Evolutionary conservation across 1,139 yeast genomes (phyloP).

Genomic region (Geotrichum bryndzae): DNA sequence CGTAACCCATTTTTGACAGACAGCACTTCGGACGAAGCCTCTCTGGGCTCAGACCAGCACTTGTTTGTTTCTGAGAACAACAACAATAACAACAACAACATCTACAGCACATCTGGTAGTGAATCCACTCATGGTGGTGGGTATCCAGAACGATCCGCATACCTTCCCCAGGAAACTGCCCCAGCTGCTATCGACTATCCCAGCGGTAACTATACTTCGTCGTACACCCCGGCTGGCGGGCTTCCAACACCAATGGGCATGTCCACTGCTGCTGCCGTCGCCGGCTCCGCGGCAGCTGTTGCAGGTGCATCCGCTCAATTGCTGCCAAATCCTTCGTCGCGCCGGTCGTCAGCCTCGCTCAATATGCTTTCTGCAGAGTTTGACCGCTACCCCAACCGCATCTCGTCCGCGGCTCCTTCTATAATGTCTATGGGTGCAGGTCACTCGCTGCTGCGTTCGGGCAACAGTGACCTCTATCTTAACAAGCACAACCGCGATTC

Average conservation of each 20-base stretch:
- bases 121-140: neutral
- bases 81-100: neutral
- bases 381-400: conserved; percentile 38
- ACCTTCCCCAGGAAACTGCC: conserved; percentile 13
- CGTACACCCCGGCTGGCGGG: neutral
- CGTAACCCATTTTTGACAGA: conserved; percentile 7
- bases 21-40: conserved; percentile 12
- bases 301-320: conserved; percentile 13
- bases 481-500: conserved; percentile 19
- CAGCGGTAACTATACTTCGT: neutral
- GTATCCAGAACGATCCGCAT: conserved; percentile 11
- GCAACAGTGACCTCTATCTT: conserved; percentile 9
- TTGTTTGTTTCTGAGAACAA: conserved; percentile 1
- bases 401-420: conserved; percentile 26
- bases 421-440: conserved; percentile 15
- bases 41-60: conserved; percentile 16
- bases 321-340: conserved; percentile 4
- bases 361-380: conserved; percentile 29
- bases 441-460: conserved; percentile 28
- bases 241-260: conserved; percentile 11
- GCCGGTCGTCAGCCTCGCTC: conserved; percentile 17
- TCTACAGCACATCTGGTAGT: neutral
- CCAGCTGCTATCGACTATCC: neutral
- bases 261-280: conserved; percentile 16
- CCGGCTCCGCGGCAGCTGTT: conserved; percentile 16